Percentiles rank a stretch among this genome's conserved stretches.
phyloP scores from a whole-genome alignment of 2,329 filamentous ascomycete genomes.

The Fusarium phyllophilum region DNA sequence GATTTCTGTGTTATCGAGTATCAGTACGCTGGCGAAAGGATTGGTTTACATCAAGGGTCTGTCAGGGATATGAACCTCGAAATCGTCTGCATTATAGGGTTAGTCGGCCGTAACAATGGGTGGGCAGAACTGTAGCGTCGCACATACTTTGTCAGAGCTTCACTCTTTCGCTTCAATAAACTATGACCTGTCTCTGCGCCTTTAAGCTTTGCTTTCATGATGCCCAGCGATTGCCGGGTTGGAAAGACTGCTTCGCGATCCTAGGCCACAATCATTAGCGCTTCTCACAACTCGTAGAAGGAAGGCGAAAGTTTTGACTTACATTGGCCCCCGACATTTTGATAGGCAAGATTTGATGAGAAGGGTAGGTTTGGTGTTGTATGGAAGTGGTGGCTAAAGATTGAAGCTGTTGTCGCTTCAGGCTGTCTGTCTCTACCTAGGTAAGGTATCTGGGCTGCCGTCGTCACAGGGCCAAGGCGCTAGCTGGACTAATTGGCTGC shows the following conservation, averaged over 20 bases:
- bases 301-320: neutral
- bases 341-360: slow-evolving; percentile 12
- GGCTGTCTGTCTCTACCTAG: slow-evolving; percentile 20
- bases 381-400: neutral
- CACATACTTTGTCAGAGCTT: slow-evolving; percentile 92
- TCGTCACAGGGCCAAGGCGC: slow-evolving; percentile 32
- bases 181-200: slow-evolving; percentile 91
- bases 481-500: neutral
- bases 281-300: neutral
- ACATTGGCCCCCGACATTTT: slow-evolving; percentile 50
- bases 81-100: slow-evolving; percentile 73
- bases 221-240: slow-evolving; percentile 92
- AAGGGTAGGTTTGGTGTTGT: neutral
- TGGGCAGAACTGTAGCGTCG: neutral
- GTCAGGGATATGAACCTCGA: slow-evolving; percentile 68
- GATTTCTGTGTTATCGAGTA: slow-evolving; percentile 72
- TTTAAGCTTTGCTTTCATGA: slow-evolving; percentile 99
- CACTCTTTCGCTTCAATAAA: slow-evolving; percentile 95
- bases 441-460: neutral
- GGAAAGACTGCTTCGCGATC: slow-evolving; percentile 97
- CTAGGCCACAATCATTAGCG: slow-evolving; percentile 57
- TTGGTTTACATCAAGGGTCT: neutral
- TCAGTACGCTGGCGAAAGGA: slow-evolving; percentile 29
- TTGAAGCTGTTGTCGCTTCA: slow-evolving; percentile 15
- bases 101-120: neutral